These are phyloP conservation scores for Aquilaria sinensis DNA, from an alignment of 345 rosid genomes.

Conservation along the genomic window DNA sequence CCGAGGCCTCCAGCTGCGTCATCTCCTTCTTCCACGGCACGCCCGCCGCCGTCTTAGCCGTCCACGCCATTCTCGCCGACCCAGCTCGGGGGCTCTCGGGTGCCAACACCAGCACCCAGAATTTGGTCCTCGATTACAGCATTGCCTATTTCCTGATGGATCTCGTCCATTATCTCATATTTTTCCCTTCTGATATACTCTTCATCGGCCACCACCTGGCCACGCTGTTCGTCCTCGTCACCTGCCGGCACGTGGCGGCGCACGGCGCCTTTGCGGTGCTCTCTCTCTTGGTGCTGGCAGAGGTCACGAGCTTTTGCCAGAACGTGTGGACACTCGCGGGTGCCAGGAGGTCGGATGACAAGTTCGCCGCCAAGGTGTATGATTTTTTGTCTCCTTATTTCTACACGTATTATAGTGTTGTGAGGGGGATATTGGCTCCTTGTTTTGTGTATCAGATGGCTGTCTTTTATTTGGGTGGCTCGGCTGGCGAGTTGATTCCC, in stretches of 20 bases:
- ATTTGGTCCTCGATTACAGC: conserved; percentile 67
- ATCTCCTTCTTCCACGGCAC: conserved; percentile 84
- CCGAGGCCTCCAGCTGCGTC: conserved; percentile 74
- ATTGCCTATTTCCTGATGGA: conserved; percentile 75
- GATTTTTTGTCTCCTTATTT: conserved; percentile 61
- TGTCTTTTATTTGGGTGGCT: conserved; percentile 42
- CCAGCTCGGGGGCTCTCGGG: conserved; percentile 41
- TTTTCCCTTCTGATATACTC: conserved; percentile 67
- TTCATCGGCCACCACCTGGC: conserved; percentile 90
- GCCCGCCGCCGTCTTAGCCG: conserved; percentile 68
- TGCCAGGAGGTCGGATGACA: conserved; percentile 45
- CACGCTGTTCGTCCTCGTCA: conserved; percentile 78
- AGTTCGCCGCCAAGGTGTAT: conserved; percentile 46
- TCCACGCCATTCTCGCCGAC: conserved; percentile 42
- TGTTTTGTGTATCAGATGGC: conserved; percentile 58
- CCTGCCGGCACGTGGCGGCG: conserved; percentile 60
- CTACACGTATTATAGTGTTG: conserved; percentile 57
- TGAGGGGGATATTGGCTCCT: conserved; percentile 68
- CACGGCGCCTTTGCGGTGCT: conserved; percentile 80
- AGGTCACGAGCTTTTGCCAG: conserved; percentile 86
- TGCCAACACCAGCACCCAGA: conserved; percentile 44
- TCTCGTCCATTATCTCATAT: conserved; percentile 71
- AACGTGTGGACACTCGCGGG: conserved; percentile 83
- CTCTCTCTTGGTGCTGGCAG: conserved; percentile 62
- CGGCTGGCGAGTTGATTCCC: conserved; percentile 50